Base-by-base conservation (phyloP, 2,329 filamentous ascomycete species). In the Ophiostoma piceae region DNA sequence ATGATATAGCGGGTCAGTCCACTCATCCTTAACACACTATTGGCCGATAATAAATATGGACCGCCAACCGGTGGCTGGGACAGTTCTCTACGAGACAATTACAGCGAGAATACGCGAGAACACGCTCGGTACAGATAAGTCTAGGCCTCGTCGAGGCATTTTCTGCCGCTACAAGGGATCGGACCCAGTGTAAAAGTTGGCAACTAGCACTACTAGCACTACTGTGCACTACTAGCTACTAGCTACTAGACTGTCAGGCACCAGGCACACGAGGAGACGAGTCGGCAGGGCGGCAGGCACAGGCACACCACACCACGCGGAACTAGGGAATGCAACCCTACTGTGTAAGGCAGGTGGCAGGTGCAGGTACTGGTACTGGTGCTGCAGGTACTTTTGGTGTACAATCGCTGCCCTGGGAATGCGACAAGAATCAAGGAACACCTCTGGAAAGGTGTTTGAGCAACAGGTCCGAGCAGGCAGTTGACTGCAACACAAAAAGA, bases 111-210 rank as follows among this genome's bases (percentile, higher is more conserved):
- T 29, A 29, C 26, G 26, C 26, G 26, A 29, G 26, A 51, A 51
- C 7, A 51, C 16, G 19, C 39, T 12, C 19, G 51, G 16, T 57
- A 22, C 51, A 12, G 51, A 4, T 26, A 26, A 57, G 51, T 57
- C 51, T 57, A 57, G 51, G 16, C 51, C 51, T 57, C 3, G 51
- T 57, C 26, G 51, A 57, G 51, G 51, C 22, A 57, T 57, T 57
- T 57, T 35, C 8, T 35, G 35, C 8, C 35, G 35, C 35, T 35
- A 35, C 12, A 26, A n/a, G 51, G 22, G 51, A 26, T 22, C n/a
- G 47, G 47, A 57, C n/a, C 22, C 51, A 26, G 51, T 8, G 26
- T 57, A 29, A 57, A 57, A 57, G 51, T 57, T 57, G 51, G 51
- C 47, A 54, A n/a, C 47, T 19, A 54, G 47, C 47, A 54, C 47